phyloP scores from a whole-genome alignment of 164 flowering plant genomes.

The Vitis rotundifolia region DNA sequence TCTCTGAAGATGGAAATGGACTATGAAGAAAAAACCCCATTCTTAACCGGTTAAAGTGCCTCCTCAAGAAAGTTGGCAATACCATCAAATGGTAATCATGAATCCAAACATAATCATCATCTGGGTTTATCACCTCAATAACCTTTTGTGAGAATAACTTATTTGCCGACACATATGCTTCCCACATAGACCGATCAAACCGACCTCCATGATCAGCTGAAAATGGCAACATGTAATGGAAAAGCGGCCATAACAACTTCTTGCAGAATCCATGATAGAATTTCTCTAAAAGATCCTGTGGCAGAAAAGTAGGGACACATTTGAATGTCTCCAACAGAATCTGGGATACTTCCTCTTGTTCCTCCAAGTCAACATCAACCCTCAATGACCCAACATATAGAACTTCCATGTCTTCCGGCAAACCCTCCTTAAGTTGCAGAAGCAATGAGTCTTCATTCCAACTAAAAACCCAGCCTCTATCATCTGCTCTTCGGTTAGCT shows the following conservation, averaged over 20 bases:
- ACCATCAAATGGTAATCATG: conserved; percentile 64
- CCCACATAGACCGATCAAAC: conserved; percentile 48
- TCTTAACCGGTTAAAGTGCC: conserved; percentile 41
- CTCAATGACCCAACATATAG: conserved; percentile 42
- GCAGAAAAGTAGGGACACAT: conserved; percentile 50
- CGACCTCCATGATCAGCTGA: conserved; percentile 42
- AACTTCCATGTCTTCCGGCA: conserved; percentile 47
- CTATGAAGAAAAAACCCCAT: conserved; percentile 55
- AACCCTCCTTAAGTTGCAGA: conserved; percentile 40
- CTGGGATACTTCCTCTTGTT: conserved; percentile 49
- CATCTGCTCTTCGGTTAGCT: conserved; percentile 31
- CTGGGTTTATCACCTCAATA: conserved; percentile 47
- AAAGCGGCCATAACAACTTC: conserved; percentile 51
- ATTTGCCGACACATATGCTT: conserved; percentile 52
- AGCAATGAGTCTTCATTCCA: conserved; percentile 48
- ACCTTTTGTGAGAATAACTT: conserved; percentile 49
- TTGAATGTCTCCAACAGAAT: conserved; percentile 38
- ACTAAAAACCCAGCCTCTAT: conserved; percentile 41
- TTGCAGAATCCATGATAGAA: conserved; percentile 49
- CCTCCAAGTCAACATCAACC: conserved; percentile 37
- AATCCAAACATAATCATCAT: conserved; percentile 52
- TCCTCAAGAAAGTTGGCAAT: conserved; percentile 51
- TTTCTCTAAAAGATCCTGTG: conserved; percentile 27
- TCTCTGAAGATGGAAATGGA: conserved; percentile 49
- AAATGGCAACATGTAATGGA: conserved; percentile 52